Base-by-base conservation (phyloP, 208 protist species). In the Angomonas deanei region DNA sequence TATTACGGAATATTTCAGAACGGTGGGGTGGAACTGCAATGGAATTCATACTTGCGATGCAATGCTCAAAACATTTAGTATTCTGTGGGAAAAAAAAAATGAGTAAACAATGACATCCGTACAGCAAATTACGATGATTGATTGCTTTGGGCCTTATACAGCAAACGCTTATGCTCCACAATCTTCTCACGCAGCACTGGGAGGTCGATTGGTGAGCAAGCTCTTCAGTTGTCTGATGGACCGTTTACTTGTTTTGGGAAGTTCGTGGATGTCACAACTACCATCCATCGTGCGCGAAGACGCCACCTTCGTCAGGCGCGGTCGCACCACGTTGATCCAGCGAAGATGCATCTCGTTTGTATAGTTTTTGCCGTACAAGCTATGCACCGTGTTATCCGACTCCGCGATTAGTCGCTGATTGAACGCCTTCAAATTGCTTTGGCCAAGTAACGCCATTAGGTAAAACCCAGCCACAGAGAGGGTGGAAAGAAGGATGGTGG, bases 291-390 rank as follows among this genome's bases (percentile, higher is more conserved):
- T 38, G 21, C 59, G 65, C 0, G 64, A 54, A 2, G 58, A 11
- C 10, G 67, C 57, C 0, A 84, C 53, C 11, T 70, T 66, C 0
- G 77, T 57, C 11, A 91, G 64, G 50, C 83, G 78, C 21, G 78
- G 81, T 63, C 70, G 80, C 49, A 91, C 84, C 21, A 46, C 48
- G 49, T 78, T 76, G 24, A 64, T 58, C 84, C 84, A 91, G 28
- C 84, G 80, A 24, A 78, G 32, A 38, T 78, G 63, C 10, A 85
- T 59, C 28, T 87, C 80, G 28, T 72, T 53, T 4, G 80, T 86
- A 21, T 61, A 75, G 17, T 77, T 68, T 28, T 73, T 70, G 8
- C 70, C 42, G 69, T 76, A 87, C 32, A 87, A 46, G 27, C 66
- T 64, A 26, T 67, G 71, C 17, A 91, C 15, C 15, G 78, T 52